Percentiles rank a stretch among this genome's conserved stretches.
These are phyloP conservation scores for Entonaema liquescens DNA, from an alignment of 495 filamentous ascomycete genomes.

Conservation along the genomic window DNA sequence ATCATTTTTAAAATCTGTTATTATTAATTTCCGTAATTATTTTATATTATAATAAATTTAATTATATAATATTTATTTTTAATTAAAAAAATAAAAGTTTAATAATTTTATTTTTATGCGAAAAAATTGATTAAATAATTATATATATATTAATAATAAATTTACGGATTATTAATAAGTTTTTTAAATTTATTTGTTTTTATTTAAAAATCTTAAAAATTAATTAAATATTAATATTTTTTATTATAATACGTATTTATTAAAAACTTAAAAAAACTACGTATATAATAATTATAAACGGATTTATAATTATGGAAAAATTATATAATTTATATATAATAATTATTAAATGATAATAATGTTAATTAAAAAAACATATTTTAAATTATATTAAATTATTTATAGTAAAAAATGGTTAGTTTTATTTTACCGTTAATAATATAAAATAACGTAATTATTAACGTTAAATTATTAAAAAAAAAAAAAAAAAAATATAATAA, in stretches of 20 bases:
- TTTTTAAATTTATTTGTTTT: background rate
- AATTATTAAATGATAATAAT: background rate
- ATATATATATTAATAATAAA: background rate
- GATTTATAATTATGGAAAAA: background rate
- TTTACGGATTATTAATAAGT: background rate
- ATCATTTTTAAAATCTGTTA: background rate
- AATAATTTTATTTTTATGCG: background rate
- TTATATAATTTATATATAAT: background rate
- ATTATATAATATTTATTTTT: background rate
- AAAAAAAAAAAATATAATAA: too few relatives aligned
- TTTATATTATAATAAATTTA: background rate
- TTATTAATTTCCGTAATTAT: background rate
- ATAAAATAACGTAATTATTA: too few relatives aligned
- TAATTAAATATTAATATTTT: background rate
- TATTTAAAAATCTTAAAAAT: background rate
- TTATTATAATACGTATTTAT: too few relatives aligned
- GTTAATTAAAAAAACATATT: too few relatives aligned
- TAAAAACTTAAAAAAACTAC: background rate
- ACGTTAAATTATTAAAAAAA: too few relatives aligned
- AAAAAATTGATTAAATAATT: background rate
- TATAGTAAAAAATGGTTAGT: too few relatives aligned
- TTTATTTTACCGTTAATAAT: too few relatives aligned
- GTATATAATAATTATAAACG: background rate
- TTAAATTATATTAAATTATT: too few relatives aligned
- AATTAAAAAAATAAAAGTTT: background rate